Percentiles rank a stretch among this genome's conserved stretches.
Conservation (phyloP, 148 eudicot species). For the Fagopyrum homotropicum region DNA sequence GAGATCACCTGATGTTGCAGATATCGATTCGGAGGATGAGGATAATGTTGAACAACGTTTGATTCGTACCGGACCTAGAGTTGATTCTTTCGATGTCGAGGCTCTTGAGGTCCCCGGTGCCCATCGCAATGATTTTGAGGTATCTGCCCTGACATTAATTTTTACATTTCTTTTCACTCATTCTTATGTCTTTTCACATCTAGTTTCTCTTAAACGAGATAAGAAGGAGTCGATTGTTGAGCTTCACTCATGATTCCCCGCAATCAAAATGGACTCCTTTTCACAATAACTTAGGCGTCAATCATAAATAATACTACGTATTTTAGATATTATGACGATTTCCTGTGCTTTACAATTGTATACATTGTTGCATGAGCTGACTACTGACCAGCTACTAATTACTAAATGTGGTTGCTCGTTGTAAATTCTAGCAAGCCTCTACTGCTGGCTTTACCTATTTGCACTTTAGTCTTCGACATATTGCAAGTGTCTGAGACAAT, state of each 20-base stretch:
- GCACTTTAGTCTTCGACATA: not conserved
- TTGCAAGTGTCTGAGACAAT: not conserved
- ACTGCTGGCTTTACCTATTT: not conserved
- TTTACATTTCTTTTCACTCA: not conserved
- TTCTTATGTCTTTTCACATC: not conserved
- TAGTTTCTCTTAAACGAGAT: not conserved
- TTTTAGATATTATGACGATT: not conserved
- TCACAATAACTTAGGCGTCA: not conserved
- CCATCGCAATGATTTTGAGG: constrained; percentile 70
- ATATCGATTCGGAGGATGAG: constrained; percentile 60
- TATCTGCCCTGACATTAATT: constrained; percentile 1
- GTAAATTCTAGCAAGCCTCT: not conserved
- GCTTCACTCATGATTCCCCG: not conserved
- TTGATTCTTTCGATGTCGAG: constrained; percentile 91
- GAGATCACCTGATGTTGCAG: constrained; percentile 25
- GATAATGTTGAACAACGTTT: constrained; percentile 53
- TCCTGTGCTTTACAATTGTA: not conserved
- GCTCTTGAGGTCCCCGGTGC: constrained; percentile 93
- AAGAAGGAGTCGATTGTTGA: not conserved
- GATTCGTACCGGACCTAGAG: constrained; percentile 78
- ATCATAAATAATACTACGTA: not conserved
- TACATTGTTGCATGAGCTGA: not conserved
- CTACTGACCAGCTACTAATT: not conserved
- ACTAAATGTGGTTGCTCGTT: not conserved
- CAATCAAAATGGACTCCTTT: not conserved